phyloP scores from a whole-genome alignment of 139 green algal species.

The Coelastrella sp. region DNA sequence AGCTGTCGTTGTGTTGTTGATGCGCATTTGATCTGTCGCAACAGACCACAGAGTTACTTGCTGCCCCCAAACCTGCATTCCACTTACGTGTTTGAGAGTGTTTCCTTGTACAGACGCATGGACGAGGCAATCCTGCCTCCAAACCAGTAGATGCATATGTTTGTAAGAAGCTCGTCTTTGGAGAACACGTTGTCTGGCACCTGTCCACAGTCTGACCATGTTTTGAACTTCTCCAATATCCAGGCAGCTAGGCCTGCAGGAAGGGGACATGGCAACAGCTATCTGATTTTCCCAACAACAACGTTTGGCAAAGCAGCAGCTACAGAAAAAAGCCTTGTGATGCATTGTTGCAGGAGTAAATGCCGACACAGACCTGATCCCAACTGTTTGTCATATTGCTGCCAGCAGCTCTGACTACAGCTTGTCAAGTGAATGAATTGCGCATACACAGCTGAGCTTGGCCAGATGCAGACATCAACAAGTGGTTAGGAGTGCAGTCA shows the following conservation, averaged over 20 bases:
- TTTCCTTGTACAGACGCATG: constrained; percentile 48
- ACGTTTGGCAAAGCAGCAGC: too few relatives aligned
- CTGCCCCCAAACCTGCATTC: background rate
- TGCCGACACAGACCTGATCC: too few relatives aligned
- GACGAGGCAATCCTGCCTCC: constrained; percentile 23
- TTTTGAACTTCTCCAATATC: constrained; percentile 41
- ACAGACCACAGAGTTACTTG: background rate
- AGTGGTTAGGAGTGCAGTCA: too few relatives aligned
- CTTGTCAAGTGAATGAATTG: too few relatives aligned
- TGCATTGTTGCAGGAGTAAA: too few relatives aligned
- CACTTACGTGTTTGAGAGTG: constrained; percentile 26
- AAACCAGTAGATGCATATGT: constrained; percentile 50
- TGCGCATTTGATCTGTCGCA: too few relatives aligned
- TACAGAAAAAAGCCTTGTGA: too few relatives aligned
- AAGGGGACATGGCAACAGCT: background rate
- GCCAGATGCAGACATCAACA: too few relatives aligned
- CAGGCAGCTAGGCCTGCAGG: constrained; percentile 38
- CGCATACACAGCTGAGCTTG: too few relatives aligned
- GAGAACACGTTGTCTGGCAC: constrained; percentile 12
- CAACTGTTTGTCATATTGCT: too few relatives aligned
- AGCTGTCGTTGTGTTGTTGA: too few relatives aligned
- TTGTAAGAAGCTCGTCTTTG: constrained; percentile 45
- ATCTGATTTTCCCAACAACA: background rate
- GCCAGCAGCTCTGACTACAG: too few relatives aligned
- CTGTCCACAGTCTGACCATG: constrained; percentile 32